A percentile compares a stretch with the other conserved stretches of the same genome.
These are phyloP conservation scores for Guyanaporus albipodus DNA, from an alignment of 768 basidiomycete genomes.

Conservation along the genomic window DNA sequence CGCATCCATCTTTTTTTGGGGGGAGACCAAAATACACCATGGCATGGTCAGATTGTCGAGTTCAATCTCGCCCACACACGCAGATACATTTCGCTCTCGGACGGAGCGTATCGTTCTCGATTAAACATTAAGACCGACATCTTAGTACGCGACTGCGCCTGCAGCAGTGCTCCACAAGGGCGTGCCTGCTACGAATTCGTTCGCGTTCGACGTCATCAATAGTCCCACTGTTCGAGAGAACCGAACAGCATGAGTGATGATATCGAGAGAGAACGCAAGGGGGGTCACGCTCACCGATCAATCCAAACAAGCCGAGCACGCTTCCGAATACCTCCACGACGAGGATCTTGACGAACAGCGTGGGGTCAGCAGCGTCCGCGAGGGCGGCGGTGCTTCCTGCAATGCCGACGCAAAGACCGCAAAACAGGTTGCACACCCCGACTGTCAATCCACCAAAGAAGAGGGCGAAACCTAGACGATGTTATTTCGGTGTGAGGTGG, in stretches of 20 bases:
- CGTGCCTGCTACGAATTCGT: slow-evolving; percentile 45
- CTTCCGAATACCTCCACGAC: slow-evolving; percentile 94
- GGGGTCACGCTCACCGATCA: slow-evolving; percentile 91
- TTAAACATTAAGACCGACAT: not conserved
- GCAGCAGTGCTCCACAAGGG: slow-evolving; percentile 31
- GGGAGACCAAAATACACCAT: too few relatives aligned
- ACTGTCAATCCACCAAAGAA: slow-evolving; percentile 98
- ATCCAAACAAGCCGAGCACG: slow-evolving; percentile 87
- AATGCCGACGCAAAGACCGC: slow-evolving; percentile 91
- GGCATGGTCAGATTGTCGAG: too few relatives aligned
- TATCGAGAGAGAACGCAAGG: too few relatives aligned
- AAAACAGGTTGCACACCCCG: slow-evolving; percentile 90
- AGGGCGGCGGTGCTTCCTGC: slow-evolving; percentile 95
- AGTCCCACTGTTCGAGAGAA: slow-evolving; percentile 57
- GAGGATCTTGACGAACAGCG: slow-evolving; percentile 93
- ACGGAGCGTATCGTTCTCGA: not conserved
- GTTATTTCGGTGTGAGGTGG: too few relatives aligned
- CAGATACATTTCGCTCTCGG: too few relatives aligned
- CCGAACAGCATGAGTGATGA: slow-evolving; percentile 17
- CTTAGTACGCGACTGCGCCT: slow-evolving; percentile 30
- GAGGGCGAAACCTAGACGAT: slow-evolving; percentile 79
- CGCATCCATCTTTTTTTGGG: slow-evolving; percentile 34
- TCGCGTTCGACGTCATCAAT: slow-evolving; percentile 68
- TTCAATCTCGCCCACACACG: too few relatives aligned
- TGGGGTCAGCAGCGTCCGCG: slow-evolving; percentile 92